Conservation (phyloP, 805 yeast species). For the Kodamaea restingae region DNA sequence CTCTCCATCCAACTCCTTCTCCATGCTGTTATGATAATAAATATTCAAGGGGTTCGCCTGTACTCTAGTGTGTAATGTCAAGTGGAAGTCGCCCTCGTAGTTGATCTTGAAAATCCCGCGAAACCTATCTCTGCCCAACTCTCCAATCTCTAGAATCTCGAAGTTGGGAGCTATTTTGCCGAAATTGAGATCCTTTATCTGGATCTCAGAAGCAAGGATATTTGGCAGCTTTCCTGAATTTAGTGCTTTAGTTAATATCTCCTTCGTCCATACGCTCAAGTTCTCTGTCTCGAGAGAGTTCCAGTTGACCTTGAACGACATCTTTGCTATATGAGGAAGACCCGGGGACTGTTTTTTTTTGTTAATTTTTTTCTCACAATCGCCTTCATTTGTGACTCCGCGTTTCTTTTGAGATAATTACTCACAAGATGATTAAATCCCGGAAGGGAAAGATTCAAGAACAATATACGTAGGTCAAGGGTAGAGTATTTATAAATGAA, state of each 20-base stretch:
- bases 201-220: slow-evolving; percentile 64
- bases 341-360: background rate
- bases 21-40: slow-evolving; percentile 44
- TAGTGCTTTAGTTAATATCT: slow-evolving; percentile 64
- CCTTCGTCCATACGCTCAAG: slow-evolving; percentile 57
- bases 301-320: slow-evolving; percentile 84
- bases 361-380: background rate
- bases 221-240: slow-evolving; percentile 71
- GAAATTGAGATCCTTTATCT: slow-evolving; percentile 64
- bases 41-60: slow-evolving; percentile 82
- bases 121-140: slow-evolving; percentile 68
- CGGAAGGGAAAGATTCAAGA: no score
- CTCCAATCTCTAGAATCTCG: slow-evolving; percentile 81
- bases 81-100: slow-evolving; percentile 71
- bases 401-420: background rate
- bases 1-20: slow-evolving; percentile 29
- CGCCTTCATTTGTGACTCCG: background rate
- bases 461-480: no score
- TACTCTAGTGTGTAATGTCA: slow-evolving; percentile 72
- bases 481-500: no score
- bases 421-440: slow-evolving; percentile 1
- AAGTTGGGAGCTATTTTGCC: slow-evolving; percentile 72
- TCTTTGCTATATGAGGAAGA: background rate
- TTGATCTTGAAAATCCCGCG: slow-evolving; percentile 78
- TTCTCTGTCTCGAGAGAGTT: slow-evolving; percentile 63